phyloP scores from a whole-genome alignment of 2,329 filamentous ascomycete genomes.

The Cercospora zeae-maydis region DNA sequence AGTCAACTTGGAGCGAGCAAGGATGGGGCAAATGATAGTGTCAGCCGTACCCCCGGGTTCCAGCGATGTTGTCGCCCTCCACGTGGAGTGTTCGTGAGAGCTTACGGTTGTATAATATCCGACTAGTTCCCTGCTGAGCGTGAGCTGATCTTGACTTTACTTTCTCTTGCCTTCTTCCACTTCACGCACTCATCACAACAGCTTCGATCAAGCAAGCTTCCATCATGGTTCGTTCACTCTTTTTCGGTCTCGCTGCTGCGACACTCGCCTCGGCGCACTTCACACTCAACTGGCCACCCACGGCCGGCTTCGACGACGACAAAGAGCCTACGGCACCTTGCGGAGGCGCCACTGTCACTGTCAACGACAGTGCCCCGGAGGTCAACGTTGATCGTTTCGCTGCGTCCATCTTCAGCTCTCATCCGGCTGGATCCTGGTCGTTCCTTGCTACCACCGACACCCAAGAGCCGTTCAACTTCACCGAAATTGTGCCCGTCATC shows the following conservation, averaged over 20 bases:
- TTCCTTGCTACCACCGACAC: conserved; percentile 32
- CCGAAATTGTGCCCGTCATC: conserved; percentile 28
- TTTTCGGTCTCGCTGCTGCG: conserved; percentile 30
- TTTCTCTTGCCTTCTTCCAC: neutral
- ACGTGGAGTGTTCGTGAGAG: neutral
- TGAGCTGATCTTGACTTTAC: conserved; percentile 1
- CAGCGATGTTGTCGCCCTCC: neutral
- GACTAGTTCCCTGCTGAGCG: neutral
- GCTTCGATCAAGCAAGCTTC: neutral
- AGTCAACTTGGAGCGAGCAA: neutral
- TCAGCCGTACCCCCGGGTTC: neutral
- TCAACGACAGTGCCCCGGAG: conserved; percentile 26
- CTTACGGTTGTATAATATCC: conserved; percentile 3
- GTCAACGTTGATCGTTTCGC: conserved; percentile 33
- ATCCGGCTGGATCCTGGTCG: conserved; percentile 29
- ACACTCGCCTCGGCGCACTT: conserved; percentile 43
- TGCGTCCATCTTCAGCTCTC: conserved; percentile 28
- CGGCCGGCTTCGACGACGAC: conserved; percentile 33
- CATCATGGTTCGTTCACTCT: conserved; percentile 26
- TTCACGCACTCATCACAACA: neutral
- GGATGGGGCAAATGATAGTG: neutral
- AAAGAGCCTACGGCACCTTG: conserved; percentile 29
- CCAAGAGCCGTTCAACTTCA: conserved; percentile 32
- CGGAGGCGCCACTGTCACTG: conserved; percentile 27
- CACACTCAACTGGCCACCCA: conserved; percentile 39